These are phyloP conservation scores for Postia placenta DNA, from an alignment of 768 basidiomycete species.

Conservation along the genomic window DNA sequence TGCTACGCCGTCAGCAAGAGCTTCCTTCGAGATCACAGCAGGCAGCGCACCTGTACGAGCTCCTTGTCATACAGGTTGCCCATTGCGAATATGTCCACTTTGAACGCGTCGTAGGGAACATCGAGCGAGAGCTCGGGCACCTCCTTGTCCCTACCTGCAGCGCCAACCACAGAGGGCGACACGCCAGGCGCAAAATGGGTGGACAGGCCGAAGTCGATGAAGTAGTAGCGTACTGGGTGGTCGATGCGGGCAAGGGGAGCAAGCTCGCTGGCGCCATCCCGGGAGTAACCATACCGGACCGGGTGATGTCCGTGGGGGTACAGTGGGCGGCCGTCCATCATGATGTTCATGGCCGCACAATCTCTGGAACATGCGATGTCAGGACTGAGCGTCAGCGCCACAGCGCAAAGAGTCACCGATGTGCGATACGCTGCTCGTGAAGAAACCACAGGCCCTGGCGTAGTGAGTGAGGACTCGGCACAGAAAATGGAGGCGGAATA, in stretches of 20 bases:
- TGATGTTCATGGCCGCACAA: constrained; percentile 14
- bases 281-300: not conserved
- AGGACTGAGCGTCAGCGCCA: not conserved
- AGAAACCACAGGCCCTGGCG: constrained; percentile 15
- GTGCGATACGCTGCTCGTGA: constrained; percentile 15
- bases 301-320: constrained; percentile 21
- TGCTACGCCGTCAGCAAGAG: not conserved
- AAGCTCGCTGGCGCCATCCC: not conserved
- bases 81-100: constrained; percentile 21
- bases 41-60: not conserved
- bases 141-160: constrained; percentile 16
- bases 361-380: constrained; percentile 10
- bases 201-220: constrained; percentile 15
- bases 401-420: constrained; percentile 7
- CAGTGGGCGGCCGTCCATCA: constrained; percentile 16
- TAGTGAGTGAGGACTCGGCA: not conserved
- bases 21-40: not conserved
- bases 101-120: constrained; percentile 19
- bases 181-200: constrained; percentile 13
- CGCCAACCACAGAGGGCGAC: constrained; percentile 9
- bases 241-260: not conserved
- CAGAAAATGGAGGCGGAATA: not conserved
- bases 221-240: constrained; percentile 11
- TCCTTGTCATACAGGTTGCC: constrained; percentile 19
- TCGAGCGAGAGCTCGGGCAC: constrained; percentile 18